phyloP scores from a whole-genome alignment of 306 rosid species.

The Inga leiocalycina region DNA sequence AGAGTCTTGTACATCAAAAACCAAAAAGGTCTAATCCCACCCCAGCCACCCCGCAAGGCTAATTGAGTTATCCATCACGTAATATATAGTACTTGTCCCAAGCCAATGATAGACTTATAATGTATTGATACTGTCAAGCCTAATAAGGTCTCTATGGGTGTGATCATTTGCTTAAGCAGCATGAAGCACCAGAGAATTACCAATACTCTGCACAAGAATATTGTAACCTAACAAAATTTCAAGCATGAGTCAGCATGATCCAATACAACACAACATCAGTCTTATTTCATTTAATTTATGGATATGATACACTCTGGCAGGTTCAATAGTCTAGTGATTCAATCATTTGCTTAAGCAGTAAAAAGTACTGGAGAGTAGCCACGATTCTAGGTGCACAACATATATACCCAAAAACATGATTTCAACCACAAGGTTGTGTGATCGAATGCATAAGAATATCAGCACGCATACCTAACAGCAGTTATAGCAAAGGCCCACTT shows the following conservation, averaged over 20 bases:
- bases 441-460: neutral
- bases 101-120: too few relatives aligned
- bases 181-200: too few relatives aligned
- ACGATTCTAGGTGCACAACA: slow-evolving; percentile 3
- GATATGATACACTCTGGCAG: slow-evolving; percentile 21
- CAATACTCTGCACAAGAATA: too few relatives aligned
- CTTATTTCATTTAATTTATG: slow-evolving; percentile 28
- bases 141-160: too few relatives aligned
- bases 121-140: too few relatives aligned
- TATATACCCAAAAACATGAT: neutral
- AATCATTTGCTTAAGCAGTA: slow-evolving; percentile 15
- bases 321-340: neutral
- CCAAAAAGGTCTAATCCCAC: neutral
- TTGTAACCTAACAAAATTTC: too few relatives aligned
- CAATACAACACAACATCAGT: too few relatives aligned
- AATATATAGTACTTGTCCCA: too few relatives aligned
- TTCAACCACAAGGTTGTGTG: neutral
- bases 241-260: too few relatives aligned
- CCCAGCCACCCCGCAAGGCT: neutral
- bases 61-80: neutral
- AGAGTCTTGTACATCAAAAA: neutral
- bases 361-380: slow-evolving; percentile 2
- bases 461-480: slow-evolving; percentile 13
- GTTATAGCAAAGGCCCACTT: neutral
- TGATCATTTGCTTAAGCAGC: too few relatives aligned